Conservation (phyloP, 805 yeast genomes). For the Saccharomycopsis microspora region DNA sequence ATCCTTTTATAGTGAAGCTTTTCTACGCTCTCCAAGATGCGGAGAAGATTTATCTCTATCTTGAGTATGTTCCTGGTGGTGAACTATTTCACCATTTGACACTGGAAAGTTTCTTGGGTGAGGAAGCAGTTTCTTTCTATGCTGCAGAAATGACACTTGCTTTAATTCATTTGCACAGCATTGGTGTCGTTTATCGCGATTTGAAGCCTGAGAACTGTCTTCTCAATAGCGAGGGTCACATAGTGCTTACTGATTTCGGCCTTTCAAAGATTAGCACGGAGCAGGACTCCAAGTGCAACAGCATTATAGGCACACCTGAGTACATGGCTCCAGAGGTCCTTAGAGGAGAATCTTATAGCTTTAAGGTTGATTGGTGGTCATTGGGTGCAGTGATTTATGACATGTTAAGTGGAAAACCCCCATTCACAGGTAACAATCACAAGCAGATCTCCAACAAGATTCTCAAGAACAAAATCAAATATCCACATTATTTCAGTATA, state of each 20-base stretch:
- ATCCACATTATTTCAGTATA: slow-evolving; percentile 66
- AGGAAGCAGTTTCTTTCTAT: slow-evolving; percentile 63
- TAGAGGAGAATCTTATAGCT: slow-evolving; percentile 66
- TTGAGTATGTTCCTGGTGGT: slow-evolving; percentile 85
- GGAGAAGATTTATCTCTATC: slow-evolving; percentile 58
- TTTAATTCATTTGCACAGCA: slow-evolving; percentile 57
- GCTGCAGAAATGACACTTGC: slow-evolving; percentile 77
- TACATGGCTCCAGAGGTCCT: slow-evolving; percentile 88
- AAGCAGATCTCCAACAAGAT: slow-evolving; percentile 69
- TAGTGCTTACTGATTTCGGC: slow-evolving; percentile 81
- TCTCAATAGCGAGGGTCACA: slow-evolving; percentile 65
- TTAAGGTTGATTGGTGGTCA: slow-evolving; percentile 87
- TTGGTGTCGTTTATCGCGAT: slow-evolving; percentile 81
- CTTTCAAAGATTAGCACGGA: slow-evolving; percentile 45
- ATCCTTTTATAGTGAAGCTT: slow-evolving; percentile 72
- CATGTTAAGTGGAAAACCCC: slow-evolving; percentile 77
- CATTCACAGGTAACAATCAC: slow-evolving; percentile 76
- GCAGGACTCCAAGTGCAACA: slow-evolving; percentile 33
- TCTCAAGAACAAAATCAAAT: slow-evolving; percentile 48
- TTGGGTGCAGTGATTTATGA: slow-evolving; percentile 75
- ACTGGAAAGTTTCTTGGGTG: slow-evolving; percentile 32
- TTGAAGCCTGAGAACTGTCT: slow-evolving; percentile 85
- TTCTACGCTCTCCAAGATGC: slow-evolving; percentile 79
- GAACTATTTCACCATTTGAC: slow-evolving; percentile 55
- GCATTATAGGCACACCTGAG: slow-evolving; percentile 69